phyloP scores from a whole-genome alignment of 768 basidiomycete species.

The Coprinopsis strossmayeri region DNA sequence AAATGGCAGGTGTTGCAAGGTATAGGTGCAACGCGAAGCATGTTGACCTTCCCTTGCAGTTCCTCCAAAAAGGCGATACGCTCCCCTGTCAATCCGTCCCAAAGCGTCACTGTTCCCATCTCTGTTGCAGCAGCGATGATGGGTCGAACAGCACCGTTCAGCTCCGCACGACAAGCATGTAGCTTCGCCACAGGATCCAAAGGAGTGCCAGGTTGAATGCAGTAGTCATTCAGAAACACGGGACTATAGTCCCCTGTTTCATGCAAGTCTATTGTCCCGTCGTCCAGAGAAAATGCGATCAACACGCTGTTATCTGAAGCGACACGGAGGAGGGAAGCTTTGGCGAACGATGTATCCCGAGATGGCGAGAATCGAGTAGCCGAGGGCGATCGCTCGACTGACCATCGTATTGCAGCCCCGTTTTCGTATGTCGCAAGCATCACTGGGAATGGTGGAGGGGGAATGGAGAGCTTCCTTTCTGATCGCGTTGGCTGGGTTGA shows the following conservation, averaged over 20 bases:
- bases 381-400: slow-evolving; percentile 25
- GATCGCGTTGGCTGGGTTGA: slow-evolving; percentile 16
- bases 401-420: slow-evolving; percentile 53
- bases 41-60: slow-evolving; percentile 48
- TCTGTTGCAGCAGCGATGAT: slow-evolving; percentile 60
- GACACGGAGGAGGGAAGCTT: slow-evolving; percentile 43
- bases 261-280: slow-evolving; percentile 60
- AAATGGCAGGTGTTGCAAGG: slow-evolving; percentile 52
- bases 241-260: slow-evolving; percentile 43
- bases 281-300: slow-evolving; percentile 54
- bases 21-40: slow-evolving; percentile 55
- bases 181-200: slow-evolving; percentile 46
- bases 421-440: slow-evolving; percentile 53
- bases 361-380: slow-evolving; percentile 37
- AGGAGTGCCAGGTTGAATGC: slow-evolving; percentile 52
- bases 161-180: slow-evolving; percentile 45
- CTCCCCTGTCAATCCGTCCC: slow-evolving; percentile 65
- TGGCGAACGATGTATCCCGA: slow-evolving; percentile 36
- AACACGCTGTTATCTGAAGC: slow-evolving; percentile 39
- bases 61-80: slow-evolving; percentile 59
- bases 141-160: slow-evolving; percentile 43
- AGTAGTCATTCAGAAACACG: slow-evolving; percentile 37
- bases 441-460: slow-evolving; percentile 22
- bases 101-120: slow-evolving; percentile 64
- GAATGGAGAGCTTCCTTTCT: slow-evolving; percentile 14